Conservation (phyloP, 345 rosid species). For the Lumnitzera racemosa region DNA sequence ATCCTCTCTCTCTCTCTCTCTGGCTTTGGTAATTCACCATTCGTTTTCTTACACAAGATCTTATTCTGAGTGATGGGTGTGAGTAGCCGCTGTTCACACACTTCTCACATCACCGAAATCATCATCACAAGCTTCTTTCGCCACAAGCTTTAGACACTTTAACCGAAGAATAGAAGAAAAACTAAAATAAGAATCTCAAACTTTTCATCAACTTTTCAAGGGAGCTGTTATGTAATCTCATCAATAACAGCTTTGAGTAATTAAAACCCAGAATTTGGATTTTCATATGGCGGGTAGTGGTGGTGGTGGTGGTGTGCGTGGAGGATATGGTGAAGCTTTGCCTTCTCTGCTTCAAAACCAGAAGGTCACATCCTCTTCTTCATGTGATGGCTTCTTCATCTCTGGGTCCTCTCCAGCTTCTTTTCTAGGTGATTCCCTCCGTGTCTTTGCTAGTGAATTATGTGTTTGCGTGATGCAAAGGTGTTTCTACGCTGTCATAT, state of each 20-base stretch:
- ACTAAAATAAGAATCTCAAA: not conserved
- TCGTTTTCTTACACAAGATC: not conserved
- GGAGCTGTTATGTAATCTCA: slow-evolving; percentile 18
- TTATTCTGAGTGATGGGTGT: slow-evolving; percentile 58
- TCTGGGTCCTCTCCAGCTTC: slow-evolving; percentile 27
- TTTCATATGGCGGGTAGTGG: slow-evolving; percentile 36
- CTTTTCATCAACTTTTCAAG: slow-evolving; percentile 6
- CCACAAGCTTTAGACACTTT: slow-evolving; percentile 31
- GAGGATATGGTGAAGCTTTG: slow-evolving; percentile 15
- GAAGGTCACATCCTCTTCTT: slow-evolving; percentile 28
- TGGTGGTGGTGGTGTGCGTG: slow-evolving; percentile 1
- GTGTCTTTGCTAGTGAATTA: not conserved
- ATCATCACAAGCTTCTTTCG: slow-evolving; percentile 78
- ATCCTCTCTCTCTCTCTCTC: slow-evolving; percentile 2
- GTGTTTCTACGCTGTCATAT: not conserved
- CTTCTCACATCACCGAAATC: slow-evolving; percentile 63
- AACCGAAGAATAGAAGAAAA: slow-evolving; percentile 1
- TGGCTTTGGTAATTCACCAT: not conserved
- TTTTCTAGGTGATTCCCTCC: slow-evolving; percentile 34
- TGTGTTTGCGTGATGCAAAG: not conserved
- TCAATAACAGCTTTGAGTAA: not conserved
- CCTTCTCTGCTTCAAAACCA: slow-evolving; percentile 37
- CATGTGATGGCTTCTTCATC: slow-evolving; percentile 33
- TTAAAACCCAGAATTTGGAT: not conserved
- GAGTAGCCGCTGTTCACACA: slow-evolving; percentile 53